Base-by-base conservation (phyloP, 225 moss, liverwort and hornwort species). In the Antitrichia curtipendula region DNA sequence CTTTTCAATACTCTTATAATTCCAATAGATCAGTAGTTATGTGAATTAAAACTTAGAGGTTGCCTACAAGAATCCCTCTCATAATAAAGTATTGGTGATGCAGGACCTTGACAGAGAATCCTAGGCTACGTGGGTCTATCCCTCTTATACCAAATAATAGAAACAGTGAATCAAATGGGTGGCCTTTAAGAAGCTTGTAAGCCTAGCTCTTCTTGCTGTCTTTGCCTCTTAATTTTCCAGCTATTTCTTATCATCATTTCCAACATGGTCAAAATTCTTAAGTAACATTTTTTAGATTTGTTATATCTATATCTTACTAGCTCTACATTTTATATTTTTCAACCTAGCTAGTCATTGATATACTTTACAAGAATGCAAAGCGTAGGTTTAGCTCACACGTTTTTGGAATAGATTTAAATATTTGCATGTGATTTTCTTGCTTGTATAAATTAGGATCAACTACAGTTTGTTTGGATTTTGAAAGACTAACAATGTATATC, bases 41-140 rank as follows among this genome's bases (percentile, higher is more conserved):
- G 6, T 50, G 4, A 32, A 7, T 75, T 2, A 53, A 3, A 66
- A 3, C 9, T 29, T 23, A 38, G 32, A 49, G n/a, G 8, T 83
- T 64, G 6, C 36, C 8, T 78, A 31, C 9, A 72, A 43, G 24
- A 70, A 81, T 23, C 40, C 21, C 43, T 61, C 54, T 87, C 12
- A 75, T 19, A 8, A 13, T 8, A 41, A 16, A 28, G 40, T 3
- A 12, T 79, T 89, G 81, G 3, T 54, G 31, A 64, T 85, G 85
- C 62, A 91, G 89, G 72, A 87, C 24, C 52, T 61, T 91, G 82
- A 89, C 85, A 66, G 82, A 29, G 43, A 89, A 91, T 82, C 87
- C 85, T 34, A 8, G 28, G 34, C 50, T 91, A 31, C 59, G 7
- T 23, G 91, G 91, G 50, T 4, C 43, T 7, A 62, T 89, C 8